These are phyloP conservation scores for Paramecium primaurelia DNA, from an alignment of 73 alveolate species.

Conservation along the genomic window DNA sequence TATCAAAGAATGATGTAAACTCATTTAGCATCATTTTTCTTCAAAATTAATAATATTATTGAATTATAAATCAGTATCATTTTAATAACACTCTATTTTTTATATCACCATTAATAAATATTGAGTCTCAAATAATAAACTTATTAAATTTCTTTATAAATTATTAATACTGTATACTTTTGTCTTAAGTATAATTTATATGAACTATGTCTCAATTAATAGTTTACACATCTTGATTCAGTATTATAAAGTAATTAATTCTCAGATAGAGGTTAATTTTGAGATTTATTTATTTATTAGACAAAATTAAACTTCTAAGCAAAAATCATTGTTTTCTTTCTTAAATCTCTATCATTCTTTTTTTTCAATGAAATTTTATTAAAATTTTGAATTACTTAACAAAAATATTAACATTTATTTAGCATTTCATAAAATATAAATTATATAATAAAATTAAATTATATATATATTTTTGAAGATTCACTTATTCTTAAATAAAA, in stretches of 20 bases:
- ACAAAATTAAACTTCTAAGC: background rate
- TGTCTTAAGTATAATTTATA: background rate
- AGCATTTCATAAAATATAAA: no score
- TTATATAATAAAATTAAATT: no score
- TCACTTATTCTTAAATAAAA: background rate
- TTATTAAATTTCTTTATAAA: background rate
- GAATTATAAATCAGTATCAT: background rate
- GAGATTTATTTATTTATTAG: background rate
- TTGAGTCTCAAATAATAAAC: background rate
- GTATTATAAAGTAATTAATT: background rate
- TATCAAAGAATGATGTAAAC: slow-evolving; percentile 37
- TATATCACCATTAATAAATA: background rate
- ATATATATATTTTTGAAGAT: background rate
- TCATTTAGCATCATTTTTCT: background rate
- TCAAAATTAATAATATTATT: background rate
- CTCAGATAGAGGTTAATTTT: background rate
- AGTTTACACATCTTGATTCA: background rate
- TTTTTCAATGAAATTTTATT: background rate
- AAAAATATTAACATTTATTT: background rate
- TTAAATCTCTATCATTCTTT: background rate
- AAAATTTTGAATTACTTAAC: background rate
- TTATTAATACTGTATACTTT: background rate
- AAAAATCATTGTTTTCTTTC: no score
- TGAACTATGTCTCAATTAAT: background rate
- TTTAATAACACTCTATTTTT: background rate